Conservation (phyloP, 2,329 filamentous ascomycete genomes). For the Parafenestella ontariensis region DNA sequence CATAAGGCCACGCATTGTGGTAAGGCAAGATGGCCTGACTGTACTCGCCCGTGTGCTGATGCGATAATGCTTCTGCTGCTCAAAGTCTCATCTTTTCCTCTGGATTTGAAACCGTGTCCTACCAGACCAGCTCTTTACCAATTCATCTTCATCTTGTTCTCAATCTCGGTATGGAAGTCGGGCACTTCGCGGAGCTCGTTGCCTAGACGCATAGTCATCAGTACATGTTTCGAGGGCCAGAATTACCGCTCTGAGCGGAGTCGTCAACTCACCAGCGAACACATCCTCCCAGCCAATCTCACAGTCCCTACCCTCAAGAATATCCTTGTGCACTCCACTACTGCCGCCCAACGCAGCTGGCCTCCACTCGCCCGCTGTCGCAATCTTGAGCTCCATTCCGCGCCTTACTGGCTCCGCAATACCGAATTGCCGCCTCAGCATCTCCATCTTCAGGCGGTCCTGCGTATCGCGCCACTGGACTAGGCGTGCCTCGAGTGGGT, state of each 20-base stretch:
- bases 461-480: slow-evolving; percentile 90
- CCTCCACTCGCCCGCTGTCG: slow-evolving; percentile 79
- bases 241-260: neutral
- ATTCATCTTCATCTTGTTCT: slow-evolving; percentile 85
- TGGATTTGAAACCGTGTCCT: neutral
- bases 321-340: slow-evolving; percentile 84
- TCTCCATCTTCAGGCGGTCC: slow-evolving; percentile 85
- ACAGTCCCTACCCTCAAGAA: slow-evolving; percentile 79
- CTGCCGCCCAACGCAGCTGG: slow-evolving; percentile 72
- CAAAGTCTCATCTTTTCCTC: neutral
- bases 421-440: slow-evolving; percentile 84
- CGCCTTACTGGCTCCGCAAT: slow-evolving; percentile 91
- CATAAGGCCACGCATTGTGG: neutral
- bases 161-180: slow-evolving; percentile 91
- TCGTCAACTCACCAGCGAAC: slow-evolving; percentile 69
- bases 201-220: slow-evolving; percentile 44
- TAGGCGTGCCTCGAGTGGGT: slow-evolving; percentile 92
- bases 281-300: slow-evolving; percentile 93
- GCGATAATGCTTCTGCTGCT: neutral
- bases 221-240: neutral
- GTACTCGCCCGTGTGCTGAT: neutral
- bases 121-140: slow-evolving; percentile 44
- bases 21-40: neutral
- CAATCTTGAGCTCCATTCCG: slow-evolving; percentile 94
- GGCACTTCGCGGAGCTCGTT: slow-evolving; percentile 74